These are phyloP conservation scores for Kluyveromyces nonfermentans DNA, from an alignment of 805 yeast genomes.

Conservation along the genomic window DNA sequence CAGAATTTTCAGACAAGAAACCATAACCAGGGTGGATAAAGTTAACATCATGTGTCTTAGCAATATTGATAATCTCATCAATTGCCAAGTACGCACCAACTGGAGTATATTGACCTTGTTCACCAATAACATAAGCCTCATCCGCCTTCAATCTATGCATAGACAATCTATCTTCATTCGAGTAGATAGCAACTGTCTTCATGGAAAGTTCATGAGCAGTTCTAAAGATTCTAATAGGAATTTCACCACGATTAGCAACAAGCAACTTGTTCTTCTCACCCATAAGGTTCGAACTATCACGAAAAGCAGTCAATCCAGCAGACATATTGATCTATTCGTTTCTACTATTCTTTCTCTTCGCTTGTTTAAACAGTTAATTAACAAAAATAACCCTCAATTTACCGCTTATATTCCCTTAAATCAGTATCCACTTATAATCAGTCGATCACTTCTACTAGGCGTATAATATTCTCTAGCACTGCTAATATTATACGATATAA, in stretches of 20 bases:
- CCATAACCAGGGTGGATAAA: conserved; percentile 95
- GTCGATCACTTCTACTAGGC: neutral
- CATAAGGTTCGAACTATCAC: conserved; percentile 28
- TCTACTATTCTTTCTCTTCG: neutral
- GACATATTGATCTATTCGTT: neutral
- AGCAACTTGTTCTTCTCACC: conserved; percentile 47
- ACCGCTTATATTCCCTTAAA: neutral
- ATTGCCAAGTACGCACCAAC: conserved; percentile 93
- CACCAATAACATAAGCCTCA: conserved; percentile 87
- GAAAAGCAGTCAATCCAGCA: conserved; percentile 20
- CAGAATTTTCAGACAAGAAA: conserved; percentile 82
- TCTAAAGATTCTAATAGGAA: conserved; percentile 83
- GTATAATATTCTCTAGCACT: neutral
- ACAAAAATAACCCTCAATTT: neutral
- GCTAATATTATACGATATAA: neutral
- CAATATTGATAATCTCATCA: conserved; percentile 87
- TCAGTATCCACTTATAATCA: neutral
- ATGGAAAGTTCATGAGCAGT: conserved; percentile 95
- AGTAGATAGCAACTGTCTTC: conserved; percentile 95
- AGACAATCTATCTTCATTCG: conserved; percentile 89
- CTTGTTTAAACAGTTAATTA: neutral
- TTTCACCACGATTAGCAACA: conserved; percentile 81
- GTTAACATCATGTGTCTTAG: conserved; percentile 64
- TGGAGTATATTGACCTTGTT: conserved; percentile 82
- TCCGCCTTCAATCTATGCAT: conserved; percentile 94